Conservation (phyloP, 1,284 basidiomycete genomes). For the Fomitopsis schrenkii region DNA sequence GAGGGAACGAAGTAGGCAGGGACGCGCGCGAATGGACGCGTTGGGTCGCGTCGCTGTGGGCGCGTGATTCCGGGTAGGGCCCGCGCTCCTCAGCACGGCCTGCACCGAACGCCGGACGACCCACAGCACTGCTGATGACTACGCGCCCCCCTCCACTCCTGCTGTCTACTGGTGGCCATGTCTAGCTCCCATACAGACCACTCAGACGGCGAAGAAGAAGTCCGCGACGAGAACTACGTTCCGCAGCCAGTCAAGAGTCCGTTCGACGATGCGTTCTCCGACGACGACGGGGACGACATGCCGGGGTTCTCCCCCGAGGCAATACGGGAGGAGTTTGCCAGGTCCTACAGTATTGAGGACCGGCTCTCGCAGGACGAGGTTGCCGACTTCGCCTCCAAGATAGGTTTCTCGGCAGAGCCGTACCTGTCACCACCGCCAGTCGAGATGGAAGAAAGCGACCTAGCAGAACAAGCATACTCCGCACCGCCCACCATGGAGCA, state of each 20-base stretch:
- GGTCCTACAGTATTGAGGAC: conserved; percentile 29
- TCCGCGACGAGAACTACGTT: not conserved
- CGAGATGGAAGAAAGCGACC: conserved; percentile 35
- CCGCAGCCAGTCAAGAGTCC: conserved; percentile 14
- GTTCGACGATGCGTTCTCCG: conserved; percentile 68
- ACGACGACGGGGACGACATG: conserved; percentile 39
- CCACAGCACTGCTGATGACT: not conserved
- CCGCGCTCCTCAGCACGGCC: not conserved
- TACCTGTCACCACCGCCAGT: conserved; percentile 57
- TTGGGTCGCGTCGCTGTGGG: not conserved
- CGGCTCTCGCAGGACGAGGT: conserved; percentile 13
- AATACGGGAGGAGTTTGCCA: conserved; percentile 57
- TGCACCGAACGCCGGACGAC: not conserved
- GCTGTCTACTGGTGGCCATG: not conserved
- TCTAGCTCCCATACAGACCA: conserved; percentile 12
- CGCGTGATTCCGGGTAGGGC: not conserved
- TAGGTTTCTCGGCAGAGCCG: conserved; percentile 32
- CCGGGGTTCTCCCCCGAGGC: conserved; percentile 53
- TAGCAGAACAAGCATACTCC: conserved; percentile 2
- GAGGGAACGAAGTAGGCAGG: not conserved
- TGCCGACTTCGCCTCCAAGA: conserved; percentile 18
- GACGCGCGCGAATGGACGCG: not conserved
- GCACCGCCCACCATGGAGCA: conserved; percentile 19
- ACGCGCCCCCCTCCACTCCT: not conserved
- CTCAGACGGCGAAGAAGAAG: conserved; percentile 10